These are phyloP conservation scores for Metarhizium robertsii DNA, from an alignment of 2,329 filamentous ascomycete species.

Conservation along the genomic window DNA sequence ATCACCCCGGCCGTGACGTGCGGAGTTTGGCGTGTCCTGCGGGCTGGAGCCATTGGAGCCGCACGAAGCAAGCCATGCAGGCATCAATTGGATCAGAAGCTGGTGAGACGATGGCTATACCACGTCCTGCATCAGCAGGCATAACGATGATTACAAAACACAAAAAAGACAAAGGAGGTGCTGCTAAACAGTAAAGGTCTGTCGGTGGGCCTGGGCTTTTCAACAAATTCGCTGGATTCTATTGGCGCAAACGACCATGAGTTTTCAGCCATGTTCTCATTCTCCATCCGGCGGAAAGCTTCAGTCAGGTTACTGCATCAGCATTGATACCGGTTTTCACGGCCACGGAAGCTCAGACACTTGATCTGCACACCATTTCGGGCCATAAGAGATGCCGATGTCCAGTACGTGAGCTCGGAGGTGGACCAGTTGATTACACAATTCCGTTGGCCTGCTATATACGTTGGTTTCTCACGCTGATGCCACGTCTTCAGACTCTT, in stretches of 20 bases:
- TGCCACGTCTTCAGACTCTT: too few relatives aligned
- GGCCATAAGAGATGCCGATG: neutral
- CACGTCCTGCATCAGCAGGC: constrained; percentile 7
- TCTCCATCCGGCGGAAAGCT: too few relatives aligned
- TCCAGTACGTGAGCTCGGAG: too few relatives aligned
- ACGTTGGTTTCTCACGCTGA: too few relatives aligned
- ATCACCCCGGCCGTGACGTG: neutral
- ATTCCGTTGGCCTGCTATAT: too few relatives aligned
- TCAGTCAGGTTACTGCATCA: too few relatives aligned
- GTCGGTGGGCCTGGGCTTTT: neutral
- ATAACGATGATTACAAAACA: neutral
- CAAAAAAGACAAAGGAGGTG: neutral
- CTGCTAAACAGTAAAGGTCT: neutral
- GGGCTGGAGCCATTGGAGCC: neutral
- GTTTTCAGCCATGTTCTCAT: too few relatives aligned
- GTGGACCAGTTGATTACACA: too few relatives aligned
- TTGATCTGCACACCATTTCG: neutral
- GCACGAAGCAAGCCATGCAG: neutral
- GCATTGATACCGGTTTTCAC: too few relatives aligned
- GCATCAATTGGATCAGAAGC: neutral
- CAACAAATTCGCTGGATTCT: neutral
- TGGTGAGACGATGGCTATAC: constrained; percentile 9
- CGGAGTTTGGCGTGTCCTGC: neutral
- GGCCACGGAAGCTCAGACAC: neutral
- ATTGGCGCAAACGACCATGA: neutral